A percentile compares a stretch with the other conserved stretches of the same genome.
phyloP scores from a whole-genome alignment of 345 rosid species.

The Syzygium grande region DNA sequence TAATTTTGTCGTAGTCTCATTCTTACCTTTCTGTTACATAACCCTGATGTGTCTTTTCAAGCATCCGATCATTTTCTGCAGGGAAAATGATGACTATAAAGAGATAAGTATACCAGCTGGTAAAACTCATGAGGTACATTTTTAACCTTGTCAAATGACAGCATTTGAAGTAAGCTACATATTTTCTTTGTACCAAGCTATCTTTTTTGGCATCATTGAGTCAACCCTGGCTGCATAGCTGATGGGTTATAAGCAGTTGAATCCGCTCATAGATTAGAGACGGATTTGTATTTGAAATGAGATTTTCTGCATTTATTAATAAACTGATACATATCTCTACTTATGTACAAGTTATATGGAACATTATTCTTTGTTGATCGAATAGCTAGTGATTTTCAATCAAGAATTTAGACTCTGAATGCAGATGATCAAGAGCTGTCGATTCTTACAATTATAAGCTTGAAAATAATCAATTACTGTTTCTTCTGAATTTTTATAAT shows the following conservation, averaged over 20 bases:
- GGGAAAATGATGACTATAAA: conserved; percentile 79
- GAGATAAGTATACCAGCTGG: conserved; percentile 79
- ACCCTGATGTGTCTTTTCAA: background rate
- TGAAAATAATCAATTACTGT: background rate
- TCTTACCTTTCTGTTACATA: background rate
- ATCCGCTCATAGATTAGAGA: background rate
- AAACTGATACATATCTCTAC: background rate
- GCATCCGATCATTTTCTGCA: conserved; percentile 16
- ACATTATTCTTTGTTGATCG: background rate
- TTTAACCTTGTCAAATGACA: background rate
- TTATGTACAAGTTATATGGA: background rate
- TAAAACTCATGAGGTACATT: conserved; percentile 67
- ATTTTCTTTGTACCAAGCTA: background rate
- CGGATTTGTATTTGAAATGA: background rate
- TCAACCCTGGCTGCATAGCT: background rate
- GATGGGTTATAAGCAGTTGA: background rate
- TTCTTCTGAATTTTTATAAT: background rate
- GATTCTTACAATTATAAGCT: background rate
- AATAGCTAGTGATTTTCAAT: background rate
- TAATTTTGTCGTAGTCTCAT: conserved; percentile 3
- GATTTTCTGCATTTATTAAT: background rate
- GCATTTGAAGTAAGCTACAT: background rate
- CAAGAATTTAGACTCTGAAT: background rate
- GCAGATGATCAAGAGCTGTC: background rate
- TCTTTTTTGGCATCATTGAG: background rate